Evolutionary conservation across 805 yeast species (phyloP).

Genomic region (Candida maltosa): DNA sequence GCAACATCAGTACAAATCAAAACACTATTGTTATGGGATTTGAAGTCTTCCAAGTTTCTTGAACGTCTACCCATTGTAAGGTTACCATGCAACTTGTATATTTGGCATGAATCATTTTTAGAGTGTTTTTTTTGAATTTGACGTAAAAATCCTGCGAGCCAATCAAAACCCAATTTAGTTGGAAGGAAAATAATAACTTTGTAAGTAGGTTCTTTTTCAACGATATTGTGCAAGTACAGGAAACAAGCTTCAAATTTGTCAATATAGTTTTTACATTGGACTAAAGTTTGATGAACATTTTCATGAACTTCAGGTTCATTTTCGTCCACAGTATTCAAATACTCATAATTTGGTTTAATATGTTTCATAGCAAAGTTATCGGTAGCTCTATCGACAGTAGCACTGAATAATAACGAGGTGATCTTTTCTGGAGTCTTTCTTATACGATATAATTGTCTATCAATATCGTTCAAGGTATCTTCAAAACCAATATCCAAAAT

Average conservation of each 20-base stretch:
- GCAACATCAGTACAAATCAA: slow-evolving; percentile 89
- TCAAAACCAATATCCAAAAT: slow-evolving; percentile 79
- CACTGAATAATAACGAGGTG: slow-evolving; percentile 79
- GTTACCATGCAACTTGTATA: slow-evolving; percentile 57
- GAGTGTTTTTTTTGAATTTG: too few species aligned
- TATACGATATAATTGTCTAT: slow-evolving; percentile 41
- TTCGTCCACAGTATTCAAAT: slow-evolving; percentile 70
- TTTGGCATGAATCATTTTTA: neutral
- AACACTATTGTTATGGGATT: slow-evolving; percentile 46
- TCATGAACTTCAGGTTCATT: slow-evolving; percentile 75
- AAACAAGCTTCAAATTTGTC: slow-evolving; percentile 61
- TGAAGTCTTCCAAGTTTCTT: slow-evolving; percentile 52
- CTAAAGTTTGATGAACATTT: slow-evolving; percentile 66
- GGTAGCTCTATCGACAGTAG: slow-evolving; percentile 76
- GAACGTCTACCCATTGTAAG: slow-evolving; percentile 69
- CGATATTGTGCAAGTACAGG: slow-evolving; percentile 41
- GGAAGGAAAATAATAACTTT: slow-evolving; percentile 85
- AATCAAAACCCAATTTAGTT: slow-evolving; percentile 66
- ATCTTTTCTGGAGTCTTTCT: slow-evolving; percentile 31
- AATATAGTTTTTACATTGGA: slow-evolving; percentile 50
- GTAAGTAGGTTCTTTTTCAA: slow-evolving; percentile 41
- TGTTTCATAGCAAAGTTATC: slow-evolving; percentile 58
- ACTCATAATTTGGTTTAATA: slow-evolving; percentile 52
- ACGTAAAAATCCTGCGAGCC: slow-evolving; percentile 42
- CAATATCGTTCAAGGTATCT: slow-evolving; percentile 58